These are phyloP conservation scores for Metarhizium robertsii DNA, from an alignment of 2,329 filamentous ascomycete species.

Conservation along the genomic window DNA sequence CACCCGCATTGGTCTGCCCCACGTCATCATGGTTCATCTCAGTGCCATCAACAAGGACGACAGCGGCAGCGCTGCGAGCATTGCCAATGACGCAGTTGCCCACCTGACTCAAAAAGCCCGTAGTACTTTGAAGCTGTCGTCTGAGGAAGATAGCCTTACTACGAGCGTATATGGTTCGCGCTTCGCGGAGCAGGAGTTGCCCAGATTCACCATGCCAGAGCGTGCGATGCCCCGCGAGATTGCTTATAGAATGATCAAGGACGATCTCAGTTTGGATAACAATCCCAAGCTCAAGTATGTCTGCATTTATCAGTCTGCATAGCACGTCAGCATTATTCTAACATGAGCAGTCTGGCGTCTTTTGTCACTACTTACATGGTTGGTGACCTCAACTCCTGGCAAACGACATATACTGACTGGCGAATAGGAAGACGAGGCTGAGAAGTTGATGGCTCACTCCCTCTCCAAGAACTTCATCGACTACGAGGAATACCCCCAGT, in stretches of 20 bases:
- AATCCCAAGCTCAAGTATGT: slow-evolving; percentile 76
- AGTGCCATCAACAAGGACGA: slow-evolving; percentile 27
- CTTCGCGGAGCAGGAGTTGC: slow-evolving; percentile 74
- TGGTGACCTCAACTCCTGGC: slow-evolving; percentile 5
- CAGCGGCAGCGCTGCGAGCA: not conserved
- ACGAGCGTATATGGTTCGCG: slow-evolving; percentile 81
- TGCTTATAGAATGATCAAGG: slow-evolving; percentile 96
- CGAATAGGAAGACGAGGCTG: slow-evolving; percentile 78
- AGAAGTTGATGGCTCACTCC: slow-evolving; percentile 82
- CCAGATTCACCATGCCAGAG: slow-evolving; percentile 79
- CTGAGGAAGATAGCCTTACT: slow-evolving; percentile 51
- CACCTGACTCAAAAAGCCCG: slow-evolving; percentile 28
- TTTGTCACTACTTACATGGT: slow-evolving; percentile 98
- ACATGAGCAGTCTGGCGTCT: slow-evolving; percentile 58
- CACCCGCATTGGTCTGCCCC: slow-evolving; percentile 7
- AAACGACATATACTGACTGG: not conserved
- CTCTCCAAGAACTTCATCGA: slow-evolving; percentile 95
- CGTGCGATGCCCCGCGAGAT: slow-evolving; percentile 82
- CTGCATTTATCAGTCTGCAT: not conserved
- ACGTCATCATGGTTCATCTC: slow-evolving; percentile 41
- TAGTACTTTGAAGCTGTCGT: slow-evolving; percentile 34
- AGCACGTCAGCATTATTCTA: not conserved
- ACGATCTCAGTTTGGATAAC: slow-evolving; percentile 83
- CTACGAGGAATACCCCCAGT: slow-evolving; percentile 76
- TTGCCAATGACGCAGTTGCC: slow-evolving; percentile 5